Evolutionary conservation across 345 rosid genomes (phyloP), one percentile per base, ranked within the genome.

Genomic region (Trapa bicornis): DNA sequence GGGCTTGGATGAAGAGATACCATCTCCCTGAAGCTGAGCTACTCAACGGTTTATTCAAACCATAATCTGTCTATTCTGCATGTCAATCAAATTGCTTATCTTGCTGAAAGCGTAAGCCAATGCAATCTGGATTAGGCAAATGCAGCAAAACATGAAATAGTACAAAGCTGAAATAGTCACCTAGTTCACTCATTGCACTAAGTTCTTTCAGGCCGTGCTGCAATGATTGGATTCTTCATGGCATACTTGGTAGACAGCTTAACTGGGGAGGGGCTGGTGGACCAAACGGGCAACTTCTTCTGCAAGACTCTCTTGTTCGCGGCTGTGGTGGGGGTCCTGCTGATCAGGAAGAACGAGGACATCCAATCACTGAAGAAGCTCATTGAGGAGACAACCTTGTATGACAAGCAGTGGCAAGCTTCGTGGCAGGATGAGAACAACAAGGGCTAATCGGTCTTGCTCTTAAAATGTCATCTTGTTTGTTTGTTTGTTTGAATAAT

Each of bases 181-280:
- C 29, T 22, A 22, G 29, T 22, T 22, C 29, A 22, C 29, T 22
- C 29, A 22, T 22, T 22, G 29, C 29, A 22, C 29, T 22, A 22
- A 22, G 29, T 22, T 6, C 43, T 67, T 13, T 37, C 78, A 90
- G 98, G 98, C 41, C 92, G 96, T 32, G 97, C 98, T 42, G 97
- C 98, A 37, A 93, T 93, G 99, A 68, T 90, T 33, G 96, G 98
- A 37, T 93, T 93, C 86, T 94, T 94, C 72, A 94, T 94, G 97
- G 97, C 98, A 60, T 93, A 93, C 79, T 75, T 90, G 17, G 98
- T 93, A 50, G 98, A 93, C 70, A 87, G 97, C 77, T 82, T 93
- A 71, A 93, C 97, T 0, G 96, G 97, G 16, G 91, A 86, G 3
- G 97, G 99, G 68, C 87, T 94, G 32, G 97, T 94, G 1, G 99